Percentiles rank a stretch among this genome's conserved stretches.
phyloP scores from a whole-genome alignment of 768 basidiomycete species.

The Mycena floridula region DNA sequence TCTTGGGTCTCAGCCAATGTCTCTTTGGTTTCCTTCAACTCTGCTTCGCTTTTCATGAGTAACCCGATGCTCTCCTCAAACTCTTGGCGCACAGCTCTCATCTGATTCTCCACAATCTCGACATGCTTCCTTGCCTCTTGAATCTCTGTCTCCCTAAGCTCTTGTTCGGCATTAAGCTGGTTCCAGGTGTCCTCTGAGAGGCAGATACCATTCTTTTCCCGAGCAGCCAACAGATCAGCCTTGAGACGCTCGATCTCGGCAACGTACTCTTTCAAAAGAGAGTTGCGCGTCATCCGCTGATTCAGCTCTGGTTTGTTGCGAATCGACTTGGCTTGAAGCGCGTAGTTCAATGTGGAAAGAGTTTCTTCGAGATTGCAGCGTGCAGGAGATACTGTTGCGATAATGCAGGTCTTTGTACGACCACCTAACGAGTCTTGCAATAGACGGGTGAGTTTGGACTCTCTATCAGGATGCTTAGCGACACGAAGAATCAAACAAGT shows the following conservation, averaged over 20 bases:
- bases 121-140: constrained; percentile 81
- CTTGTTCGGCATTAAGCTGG: constrained; percentile 73
- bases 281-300: constrained; percentile 88
- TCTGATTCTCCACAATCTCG: constrained; percentile 77
- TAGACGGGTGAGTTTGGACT: constrained; percentile 95
- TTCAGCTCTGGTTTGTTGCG: constrained; percentile 94
- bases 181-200: constrained; percentile 90
- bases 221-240: constrained; percentile 81
- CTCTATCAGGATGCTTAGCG: constrained; percentile 40
- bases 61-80: constrained; percentile 85
- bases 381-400: constrained; percentile 93
- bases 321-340: constrained; percentile 91
- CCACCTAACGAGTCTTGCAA: constrained; percentile 99
- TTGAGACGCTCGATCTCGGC: constrained; percentile 92
- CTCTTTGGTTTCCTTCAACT: constrained; percentile 59
- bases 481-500: constrained; percentile 2
- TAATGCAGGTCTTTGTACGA: constrained; percentile 94
- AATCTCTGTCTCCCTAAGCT: constrained; percentile 68
- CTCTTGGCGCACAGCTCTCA: constrained; percentile 77
- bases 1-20: constrained; percentile 47
- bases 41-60: constrained; percentile 68
- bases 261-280: constrained; percentile 89
- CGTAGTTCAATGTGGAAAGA: constrained; percentile 94
- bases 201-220: constrained; percentile 95
- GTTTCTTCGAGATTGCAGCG: constrained; percentile 96